Base-by-base conservation (phyloP, 352 stramenopile species). In the Globisporangium yorkense region DNA sequence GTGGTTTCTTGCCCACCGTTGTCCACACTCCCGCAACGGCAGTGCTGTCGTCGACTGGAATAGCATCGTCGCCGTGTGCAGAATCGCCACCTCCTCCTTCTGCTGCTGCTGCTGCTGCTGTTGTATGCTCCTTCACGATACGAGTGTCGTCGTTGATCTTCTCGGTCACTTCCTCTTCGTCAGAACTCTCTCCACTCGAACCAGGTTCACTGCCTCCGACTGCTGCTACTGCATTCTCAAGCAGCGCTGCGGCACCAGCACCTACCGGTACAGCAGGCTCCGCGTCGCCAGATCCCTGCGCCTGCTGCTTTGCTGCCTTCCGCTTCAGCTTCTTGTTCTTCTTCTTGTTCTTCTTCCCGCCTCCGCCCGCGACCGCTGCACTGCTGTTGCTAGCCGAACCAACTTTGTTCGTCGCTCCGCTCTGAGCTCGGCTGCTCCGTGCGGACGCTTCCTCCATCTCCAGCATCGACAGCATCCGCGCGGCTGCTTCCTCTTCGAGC, bases 401-500 rank as follows among this genome's bases (percentile, higher is more conserved):
- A 3, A 6, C 21, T 20, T 16, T 49, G 35, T 37, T 44, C 3
- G 20, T 47, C 20, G 46, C 27, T 24, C 44, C 43, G 31, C 33
- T 62, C 18, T 10, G 16, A 35, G 51, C 35, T 41, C 24, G 45
- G 41, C 15, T 68, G 9, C 20, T 41, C 3, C 59, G 51, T n/a
- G 70, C 67, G 0, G 59, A 53, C 51, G 50, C 37, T 51, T 88
- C 81, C 52, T 94, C 84, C 72, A 92, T 84, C 64, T 94, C 81
- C 2, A 94, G 65, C 84, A 94, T 94, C 7, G 74, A 71, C 68
- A 90, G 83, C 84, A 92, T 94, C 1, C 82, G 74, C 16, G 75
- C 71, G 0, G 82, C 77, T 1, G 82, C 84, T 59, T 94, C 81
- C 55, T 94, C 81, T 65, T 94, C 84, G 15, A 94, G 58, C 15